Base-by-base conservation (phyloP, 23 red algal genomes). In the Gracilaria domingensis region DNA sequence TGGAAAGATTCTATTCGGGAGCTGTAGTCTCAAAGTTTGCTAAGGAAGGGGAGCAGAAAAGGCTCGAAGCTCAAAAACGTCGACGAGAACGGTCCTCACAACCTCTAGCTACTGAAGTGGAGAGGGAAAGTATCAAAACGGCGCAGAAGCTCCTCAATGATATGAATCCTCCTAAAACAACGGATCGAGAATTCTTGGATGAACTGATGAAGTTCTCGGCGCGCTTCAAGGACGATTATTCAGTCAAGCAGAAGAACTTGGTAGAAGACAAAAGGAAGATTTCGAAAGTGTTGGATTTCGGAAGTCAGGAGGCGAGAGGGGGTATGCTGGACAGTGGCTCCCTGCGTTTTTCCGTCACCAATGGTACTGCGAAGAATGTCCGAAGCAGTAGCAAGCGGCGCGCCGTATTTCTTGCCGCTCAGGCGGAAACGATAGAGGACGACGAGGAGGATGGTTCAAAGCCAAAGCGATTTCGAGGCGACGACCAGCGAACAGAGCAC, bases 21-120 rank as follows among this genome's bases (percentile, higher is more conserved):
- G 89, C 89, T 38, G 78, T 79, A 12, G 33, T 72, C 28, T 83
- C 89, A 28, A 44, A 58, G 48, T 92, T 92, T 84, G 89, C 89
- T 8, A 92, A 92, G 66, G 89, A 67, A 69, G 87, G 87, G 5
- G 87, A 90, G 21, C 12, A 79, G 24, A 62, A 58, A 28, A 80
- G 87, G 45, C 64, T 72, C 17, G 71, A 79, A 90, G 87, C 87
- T 40, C 53, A 58, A 90, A 80, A 50, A 66, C 34, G 71, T 12
- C 71, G 36, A 34, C 25, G 48, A 62, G 79, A 92, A 47, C 54
- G 51, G 26, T 59, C 62, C 30, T 5, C 72, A n/a, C 72, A 77
- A 26, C 30, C 38, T 7, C 55, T 44, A 20, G 28, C 51, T 1
- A 62, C 5, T 55, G 79, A 83, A n/a, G 28, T 55, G 1, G 79